Conservation (phyloP, 78 protist genomes). For the Corallochytrium limacisporum region DNA sequence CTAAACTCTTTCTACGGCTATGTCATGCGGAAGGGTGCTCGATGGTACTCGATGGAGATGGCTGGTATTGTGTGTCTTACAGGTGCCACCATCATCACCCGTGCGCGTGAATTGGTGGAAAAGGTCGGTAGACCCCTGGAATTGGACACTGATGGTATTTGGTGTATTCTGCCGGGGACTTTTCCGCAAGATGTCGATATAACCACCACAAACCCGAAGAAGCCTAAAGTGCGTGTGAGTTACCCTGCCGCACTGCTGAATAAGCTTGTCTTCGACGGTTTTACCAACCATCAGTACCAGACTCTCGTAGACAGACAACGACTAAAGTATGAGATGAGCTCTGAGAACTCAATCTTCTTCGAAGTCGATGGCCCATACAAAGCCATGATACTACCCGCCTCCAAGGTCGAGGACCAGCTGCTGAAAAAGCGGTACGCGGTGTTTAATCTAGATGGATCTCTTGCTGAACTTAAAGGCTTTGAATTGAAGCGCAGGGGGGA, state of each 20-base stretch:
- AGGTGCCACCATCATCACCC: slow-evolving; percentile 87
- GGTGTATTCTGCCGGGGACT: slow-evolving; percentile 89
- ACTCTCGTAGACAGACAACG: not conserved
- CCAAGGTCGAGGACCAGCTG: slow-evolving; percentile 78
- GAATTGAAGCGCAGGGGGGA: slow-evolving; percentile 99
- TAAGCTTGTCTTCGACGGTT: slow-evolving; percentile 45
- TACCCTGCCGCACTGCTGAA: slow-evolving; percentile 91
- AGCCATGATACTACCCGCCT: slow-evolving; percentile 94
- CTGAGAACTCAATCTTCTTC: slow-evolving; percentile 86
- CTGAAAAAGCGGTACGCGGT: slow-evolving; percentile 92
- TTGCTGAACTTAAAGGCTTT: slow-evolving; percentile 93
- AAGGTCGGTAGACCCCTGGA: slow-evolving; percentile 91
- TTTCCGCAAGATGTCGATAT: slow-evolving; percentile 85
- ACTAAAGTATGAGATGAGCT: not conserved
- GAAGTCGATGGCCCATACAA: slow-evolving; percentile 99
- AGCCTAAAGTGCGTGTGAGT: slow-evolving; percentile 15
- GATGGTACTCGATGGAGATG: slow-evolving; percentile 99
- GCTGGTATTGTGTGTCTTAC: slow-evolving; percentile 96
- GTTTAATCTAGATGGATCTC: slow-evolving; percentile 70
- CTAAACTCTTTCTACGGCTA: slow-evolving; percentile 98
- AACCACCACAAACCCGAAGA: not conserved
- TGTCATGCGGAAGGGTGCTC: slow-evolving; percentile 94
- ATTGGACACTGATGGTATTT: slow-evolving; percentile 99
- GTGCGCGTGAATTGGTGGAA: slow-evolving; percentile 58
- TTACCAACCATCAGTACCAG: slow-evolving; percentile 93